Base-by-base conservation (phyloP, 164 flowering plant species). In the Sextonia rubra region DNA sequence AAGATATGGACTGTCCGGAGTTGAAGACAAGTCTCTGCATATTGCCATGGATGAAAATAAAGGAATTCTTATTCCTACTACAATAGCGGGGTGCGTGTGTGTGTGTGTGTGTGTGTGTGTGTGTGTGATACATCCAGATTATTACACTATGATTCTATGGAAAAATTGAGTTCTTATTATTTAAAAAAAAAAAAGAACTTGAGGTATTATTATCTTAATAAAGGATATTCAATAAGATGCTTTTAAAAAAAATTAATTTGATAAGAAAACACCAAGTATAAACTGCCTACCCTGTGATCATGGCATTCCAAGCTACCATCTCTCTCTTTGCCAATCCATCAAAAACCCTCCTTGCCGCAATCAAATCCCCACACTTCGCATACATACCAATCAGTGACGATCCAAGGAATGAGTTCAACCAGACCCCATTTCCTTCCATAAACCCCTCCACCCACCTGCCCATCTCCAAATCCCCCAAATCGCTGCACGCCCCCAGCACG, bases 311-410 rank as follows among this genome's bases (percentile, higher is more conserved):
- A 12, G 81, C 75, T n/a, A 90, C 80, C 6, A 77, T 71, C 75
- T 86, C 91, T 75, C 74, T 87, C 70, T 65, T 78, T 56, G 24
- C 25, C 85, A 84, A 83, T 64, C 72, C 47, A 75, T 89, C 87
- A 74, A 90, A 90, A 20, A 85, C 70, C 80, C 82, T 82, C 77
- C 90, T 85, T 0, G 96, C 93, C 0, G 87, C 85, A 11, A 44
- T 15, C 77, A 89, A 80, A 69, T 85, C 90, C 66, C 96, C 93
- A 74, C 96, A 89, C 69, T 86, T 87, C 24, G 86, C 86, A 74
- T 87, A 89, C 93, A 90, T 89, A 69, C 70, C 82, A 75, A 90
- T 83, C 84, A 89, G 83, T 1, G 92, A 83, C 27, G 90, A 88
- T 37, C 85, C 85, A 23, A 87, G 60, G 47, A 77, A 82, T 20